Percentiles rank a stretch among this genome's conserved stretches.
Conservation (phyloP, 768 basidiomycete species). For the Kondoa malvinella region DNA sequence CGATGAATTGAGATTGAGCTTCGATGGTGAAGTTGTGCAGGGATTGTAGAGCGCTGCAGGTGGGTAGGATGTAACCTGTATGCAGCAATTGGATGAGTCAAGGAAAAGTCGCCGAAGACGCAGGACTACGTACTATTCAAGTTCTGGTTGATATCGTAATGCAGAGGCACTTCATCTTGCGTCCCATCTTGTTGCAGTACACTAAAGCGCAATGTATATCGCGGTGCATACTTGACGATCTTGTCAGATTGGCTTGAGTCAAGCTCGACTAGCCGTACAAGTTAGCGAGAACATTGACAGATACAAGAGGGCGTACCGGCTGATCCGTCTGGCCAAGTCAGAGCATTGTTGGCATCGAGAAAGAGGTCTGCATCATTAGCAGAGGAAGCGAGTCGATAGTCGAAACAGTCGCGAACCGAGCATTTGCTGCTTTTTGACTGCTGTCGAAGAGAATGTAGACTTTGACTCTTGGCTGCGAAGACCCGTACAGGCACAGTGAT, state of each 20-base stretch:
- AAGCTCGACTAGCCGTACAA: neutral
- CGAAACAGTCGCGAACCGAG: conserved; percentile 8
- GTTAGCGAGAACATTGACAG: conserved; percentile 10
- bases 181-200: conserved; percentile 67
- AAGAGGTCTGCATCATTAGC: neutral
- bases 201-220: conserved; percentile 77
- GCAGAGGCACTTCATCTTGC: neutral
- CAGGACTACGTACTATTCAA: neutral
- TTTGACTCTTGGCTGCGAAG: conserved; percentile 1
- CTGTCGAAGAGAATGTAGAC: neutral
- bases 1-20: conserved; percentile 83
- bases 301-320: conserved; percentile 17
- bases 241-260: conserved; percentile 37
- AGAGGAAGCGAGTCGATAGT: neutral
- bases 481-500: neutral
- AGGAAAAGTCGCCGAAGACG: neutral
- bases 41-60: conserved; percentile 43
- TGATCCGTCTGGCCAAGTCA: neutral
- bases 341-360: neutral
- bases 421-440: neutral
- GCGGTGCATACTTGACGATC: conserved; percentile 57
- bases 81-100: neutral
- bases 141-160: neutral
- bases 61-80: conserved; percentile 53
- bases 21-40: conserved; percentile 86